These are phyloP conservation scores for Tulasnella sp. DNA, from an alignment of 768 basidiomycete genomes.

Conservation along the genomic window DNA sequence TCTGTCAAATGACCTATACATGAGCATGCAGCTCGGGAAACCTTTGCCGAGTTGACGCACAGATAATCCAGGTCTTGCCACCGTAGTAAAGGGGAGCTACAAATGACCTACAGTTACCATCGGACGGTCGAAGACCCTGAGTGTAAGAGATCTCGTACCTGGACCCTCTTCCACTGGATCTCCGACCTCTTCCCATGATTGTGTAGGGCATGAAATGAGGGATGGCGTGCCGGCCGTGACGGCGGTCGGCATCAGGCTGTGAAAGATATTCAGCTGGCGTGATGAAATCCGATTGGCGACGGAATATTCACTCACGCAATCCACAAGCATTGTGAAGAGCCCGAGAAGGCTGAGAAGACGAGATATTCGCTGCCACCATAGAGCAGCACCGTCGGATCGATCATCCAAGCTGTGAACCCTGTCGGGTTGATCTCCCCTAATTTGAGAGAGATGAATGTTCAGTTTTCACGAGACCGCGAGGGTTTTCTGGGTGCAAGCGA, in stretches of 20 bases:
- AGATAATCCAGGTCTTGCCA: conserved; percentile 9
- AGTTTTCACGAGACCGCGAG: not conserved
- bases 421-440: not conserved
- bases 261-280: not conserved
- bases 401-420: conserved; percentile 4
- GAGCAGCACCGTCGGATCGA: not conserved
- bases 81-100: conserved; percentile 5
- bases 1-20: no score
- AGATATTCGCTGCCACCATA: conserved; percentile 5
- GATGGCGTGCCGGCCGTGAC: not conserved
- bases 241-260: not conserved
- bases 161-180: conserved; percentile 12
- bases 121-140: not conserved
- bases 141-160: not conserved
- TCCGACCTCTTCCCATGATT: not conserved
- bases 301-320: conserved; percentile 4
- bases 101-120: not conserved
- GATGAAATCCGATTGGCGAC: not conserved
- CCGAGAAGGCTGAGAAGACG: conserved; percentile 7
- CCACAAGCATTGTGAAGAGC: conserved; percentile 7
- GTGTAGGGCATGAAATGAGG: not conserved
- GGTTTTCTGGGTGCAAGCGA: not conserved
- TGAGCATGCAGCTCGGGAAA: no score
- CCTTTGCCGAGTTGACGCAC: no score
- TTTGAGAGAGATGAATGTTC: not conserved